Percentiles rank a stretch among this genome's conserved stretches.
These are phyloP conservation scores for Botrytis deweyae DNA, from an alignment of 2,329 filamentous ascomycete species.

Conservation along the genomic window DNA sequence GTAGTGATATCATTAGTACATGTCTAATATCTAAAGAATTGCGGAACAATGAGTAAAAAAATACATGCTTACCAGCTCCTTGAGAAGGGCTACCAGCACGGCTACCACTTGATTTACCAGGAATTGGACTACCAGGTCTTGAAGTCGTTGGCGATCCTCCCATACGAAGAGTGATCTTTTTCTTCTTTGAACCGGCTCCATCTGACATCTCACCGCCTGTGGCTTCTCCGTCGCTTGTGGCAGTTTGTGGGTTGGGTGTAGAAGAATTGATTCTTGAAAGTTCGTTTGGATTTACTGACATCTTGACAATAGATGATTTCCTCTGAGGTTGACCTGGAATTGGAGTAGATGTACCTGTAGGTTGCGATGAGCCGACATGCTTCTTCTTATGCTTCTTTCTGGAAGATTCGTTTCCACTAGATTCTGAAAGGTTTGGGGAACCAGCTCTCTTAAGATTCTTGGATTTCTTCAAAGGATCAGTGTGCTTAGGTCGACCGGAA, in stretches of 20 bases:
- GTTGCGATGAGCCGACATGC: conserved; percentile 50
- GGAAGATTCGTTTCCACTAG: conserved; percentile 85
- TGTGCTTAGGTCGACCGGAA: conserved; percentile 54
- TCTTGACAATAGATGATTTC: conserved; percentile 37
- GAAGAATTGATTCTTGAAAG: conserved; percentile 35
- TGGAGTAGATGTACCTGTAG: conserved; percentile 57
- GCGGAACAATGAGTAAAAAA: neutral
- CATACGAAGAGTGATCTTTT: conserved; percentile 53
- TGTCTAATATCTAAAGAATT: neutral
- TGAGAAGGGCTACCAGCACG: conserved; percentile 38
- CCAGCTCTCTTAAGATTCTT: conserved; percentile 74
- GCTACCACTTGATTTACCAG: conserved; percentile 32
- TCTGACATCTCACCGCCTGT: conserved; percentile 69
- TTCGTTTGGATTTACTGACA: conserved; percentile 36
- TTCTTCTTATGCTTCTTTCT: conserved; percentile 78
- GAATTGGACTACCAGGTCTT: conserved; percentile 59
- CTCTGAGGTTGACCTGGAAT: conserved; percentile 42
- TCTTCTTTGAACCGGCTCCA: conserved; percentile 51
- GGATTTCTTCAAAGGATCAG: conserved; percentile 51
- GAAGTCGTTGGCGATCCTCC: conserved; percentile 54
- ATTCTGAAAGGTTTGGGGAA: conserved; percentile 81
- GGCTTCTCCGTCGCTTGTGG: conserved; percentile 70
- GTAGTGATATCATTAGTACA: conserved; percentile 21
- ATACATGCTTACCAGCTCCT: conserved; percentile 25
- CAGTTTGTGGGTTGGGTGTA: conserved; percentile 39